These are phyloP conservation scores for Aspergillus awamori DNA, from an alignment of 2,329 filamentous ascomycete genomes.

Conservation along the genomic window DNA sequence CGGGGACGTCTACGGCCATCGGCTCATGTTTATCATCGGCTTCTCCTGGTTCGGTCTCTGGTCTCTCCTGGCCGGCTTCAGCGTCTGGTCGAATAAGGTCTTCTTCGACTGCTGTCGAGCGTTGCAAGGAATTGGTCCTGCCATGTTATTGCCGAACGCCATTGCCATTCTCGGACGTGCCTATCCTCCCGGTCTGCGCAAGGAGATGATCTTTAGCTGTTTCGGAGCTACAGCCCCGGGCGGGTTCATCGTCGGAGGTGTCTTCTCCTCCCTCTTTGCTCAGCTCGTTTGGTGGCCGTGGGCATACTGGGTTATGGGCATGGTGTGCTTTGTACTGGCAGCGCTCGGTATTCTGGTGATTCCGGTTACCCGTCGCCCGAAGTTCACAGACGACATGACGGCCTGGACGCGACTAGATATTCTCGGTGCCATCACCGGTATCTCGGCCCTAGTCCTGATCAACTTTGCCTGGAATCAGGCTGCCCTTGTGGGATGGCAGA, in stretches of 20 bases:
- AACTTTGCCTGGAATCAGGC: constrained; percentile 71
- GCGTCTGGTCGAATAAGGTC: constrained; percentile 42
- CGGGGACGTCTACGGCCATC: constrained; percentile 43
- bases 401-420: constrained; percentile 40
- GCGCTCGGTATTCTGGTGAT: constrained; percentile 40
- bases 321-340: constrained; percentile 40
- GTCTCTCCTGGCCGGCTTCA: constrained; percentile 42
- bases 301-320: constrained; percentile 50
- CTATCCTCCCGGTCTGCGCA: constrained; percentile 59
- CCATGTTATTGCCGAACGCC: constrained; percentile 65
- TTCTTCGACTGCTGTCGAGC: constrained; percentile 58
- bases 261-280: constrained; percentile 45
- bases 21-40: constrained; percentile 39
- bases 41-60: constrained; percentile 42
- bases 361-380: constrained; percentile 15
- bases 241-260: constrained; percentile 47
- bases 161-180: constrained; percentile 63
- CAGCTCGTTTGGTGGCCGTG: constrained; percentile 56
- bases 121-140: constrained; percentile 61
- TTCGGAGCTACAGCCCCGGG: constrained; percentile 55
- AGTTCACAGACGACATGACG: constrained; percentile 17
- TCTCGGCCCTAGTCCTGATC: constrained; percentile 62
- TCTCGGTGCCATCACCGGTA: constrained; percentile 50
- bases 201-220: constrained; percentile 62
- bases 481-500: constrained; percentile 60